Percentiles rank a stretch among this genome's conserved stretches.
These are phyloP conservation scores for Eutrema salsugineum DNA, from an alignment of 441 rosid species.

Conservation along the genomic window DNA sequence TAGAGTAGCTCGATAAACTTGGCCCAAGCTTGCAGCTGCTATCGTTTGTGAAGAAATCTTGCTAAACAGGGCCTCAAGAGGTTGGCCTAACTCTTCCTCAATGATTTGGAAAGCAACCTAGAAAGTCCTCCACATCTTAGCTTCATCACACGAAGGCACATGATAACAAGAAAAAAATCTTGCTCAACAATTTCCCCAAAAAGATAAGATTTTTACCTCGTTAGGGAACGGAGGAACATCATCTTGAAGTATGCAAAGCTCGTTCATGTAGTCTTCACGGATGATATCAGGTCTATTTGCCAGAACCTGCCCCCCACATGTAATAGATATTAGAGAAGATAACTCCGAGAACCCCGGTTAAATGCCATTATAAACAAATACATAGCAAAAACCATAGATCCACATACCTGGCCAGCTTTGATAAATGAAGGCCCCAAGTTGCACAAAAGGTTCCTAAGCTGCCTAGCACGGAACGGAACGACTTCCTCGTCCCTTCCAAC, in stretches of 20 bases:
- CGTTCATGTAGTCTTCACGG: constrained; percentile 96
- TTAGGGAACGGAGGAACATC: constrained; percentile 95
- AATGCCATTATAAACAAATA: neutral
- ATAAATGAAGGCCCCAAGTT: constrained; percentile 93
- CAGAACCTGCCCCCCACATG: constrained; percentile 50
- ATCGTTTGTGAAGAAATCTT: constrained; percentile 81
- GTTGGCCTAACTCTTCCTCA: constrained; percentile 89
- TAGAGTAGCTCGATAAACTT: constrained; percentile 96
- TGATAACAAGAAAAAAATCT: constrained; percentile 5
- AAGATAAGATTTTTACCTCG: constrained; percentile 44
- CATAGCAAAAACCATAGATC: neutral
- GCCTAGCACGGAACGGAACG: constrained; percentile 85
- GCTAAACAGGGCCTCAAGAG: constrained; percentile 87
- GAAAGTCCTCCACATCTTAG: constrained; percentile 26
- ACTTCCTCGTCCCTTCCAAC: constrained; percentile 92
- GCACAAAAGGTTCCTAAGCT: constrained; percentile 88
- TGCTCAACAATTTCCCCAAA: neutral
- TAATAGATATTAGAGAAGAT: neutral
- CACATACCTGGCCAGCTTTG: constrained; percentile 89
- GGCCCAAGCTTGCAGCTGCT: constrained; percentile 97
- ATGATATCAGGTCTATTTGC: constrained; percentile 94
- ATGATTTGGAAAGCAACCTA: constrained; percentile 89
- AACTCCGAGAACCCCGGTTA: neutral
- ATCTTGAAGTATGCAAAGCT: constrained; percentile 95
- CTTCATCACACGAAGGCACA: constrained; percentile 1